Percentiles rank a stretch among this genome's conserved stretches.
Conservation (phyloP, 495 filamentous ascomycete genomes). For the Tuber indicum region DNA sequence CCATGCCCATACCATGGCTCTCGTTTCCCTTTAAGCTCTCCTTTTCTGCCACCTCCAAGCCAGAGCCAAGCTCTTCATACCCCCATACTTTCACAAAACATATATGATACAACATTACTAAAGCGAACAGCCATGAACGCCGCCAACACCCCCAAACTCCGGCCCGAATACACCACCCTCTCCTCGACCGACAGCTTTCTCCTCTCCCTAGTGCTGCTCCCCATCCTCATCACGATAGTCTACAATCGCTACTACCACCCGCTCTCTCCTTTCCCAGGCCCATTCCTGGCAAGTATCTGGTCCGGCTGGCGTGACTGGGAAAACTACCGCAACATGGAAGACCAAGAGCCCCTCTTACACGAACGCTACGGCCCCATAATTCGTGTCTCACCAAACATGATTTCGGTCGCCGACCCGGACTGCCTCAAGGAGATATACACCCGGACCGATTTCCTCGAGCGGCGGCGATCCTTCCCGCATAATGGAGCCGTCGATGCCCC, state of each 20-base stretch:
- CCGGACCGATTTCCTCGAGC: background rate
- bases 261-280: constrained; percentile 41
- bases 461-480: background rate
- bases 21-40: background rate
- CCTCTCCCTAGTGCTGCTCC: background rate
- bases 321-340: background rate
- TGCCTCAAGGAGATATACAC: background rate
- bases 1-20: background rate
- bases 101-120: background rate
- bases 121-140: background rate
- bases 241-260: constrained; percentile 41
- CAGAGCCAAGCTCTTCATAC: background rate
- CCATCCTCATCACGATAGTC: background rate
- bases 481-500: background rate
- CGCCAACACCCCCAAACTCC: background rate
- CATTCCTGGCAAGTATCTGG: constrained; percentile 26
- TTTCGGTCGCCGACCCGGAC: background rate
- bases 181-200: background rate
- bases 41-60: background rate
- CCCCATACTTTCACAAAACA: background rate
- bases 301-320: background rate
- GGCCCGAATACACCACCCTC: background rate
- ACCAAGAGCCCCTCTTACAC: background rate
- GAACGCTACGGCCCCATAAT: background rate
- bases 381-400: background rate